Evolutionary conservation across 1,284 basidiomycete species (phyloP).

Genomic region (Irpex lacteus): DNA sequence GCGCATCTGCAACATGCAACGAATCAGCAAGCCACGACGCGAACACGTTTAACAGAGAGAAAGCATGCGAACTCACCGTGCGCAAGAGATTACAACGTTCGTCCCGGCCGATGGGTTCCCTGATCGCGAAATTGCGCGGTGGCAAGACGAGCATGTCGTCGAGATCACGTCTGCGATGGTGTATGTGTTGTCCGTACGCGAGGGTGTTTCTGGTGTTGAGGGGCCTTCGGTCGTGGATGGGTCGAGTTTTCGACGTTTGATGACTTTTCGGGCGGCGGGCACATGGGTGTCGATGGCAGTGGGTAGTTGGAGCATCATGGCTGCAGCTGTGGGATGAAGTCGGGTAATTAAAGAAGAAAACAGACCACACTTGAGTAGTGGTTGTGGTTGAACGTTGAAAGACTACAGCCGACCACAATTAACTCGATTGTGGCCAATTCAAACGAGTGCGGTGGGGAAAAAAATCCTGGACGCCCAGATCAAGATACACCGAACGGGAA

Average conservation of each 20-base stretch:
- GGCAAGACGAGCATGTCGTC: background rate
- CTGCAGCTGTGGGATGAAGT: background rate
- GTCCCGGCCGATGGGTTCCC: background rate
- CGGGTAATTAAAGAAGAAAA: background rate
- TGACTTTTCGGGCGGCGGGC: background rate
- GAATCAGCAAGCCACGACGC: background rate
- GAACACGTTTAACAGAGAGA: background rate
- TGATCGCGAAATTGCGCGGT: background rate
- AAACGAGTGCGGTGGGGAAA: background rate
- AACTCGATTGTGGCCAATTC: background rate
- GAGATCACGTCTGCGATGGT: background rate
- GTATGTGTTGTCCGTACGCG: background rate
- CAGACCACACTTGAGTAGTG: background rate
- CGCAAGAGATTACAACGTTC: background rate
- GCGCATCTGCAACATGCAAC: slow-evolving; percentile 2
- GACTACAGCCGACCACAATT: background rate
- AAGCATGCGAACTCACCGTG: background rate
- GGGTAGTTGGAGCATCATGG: background rate
- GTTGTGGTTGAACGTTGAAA: background rate
- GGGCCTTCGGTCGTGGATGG: background rate
- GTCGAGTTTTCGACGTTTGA: background rate
- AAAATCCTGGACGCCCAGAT: too few species aligned
- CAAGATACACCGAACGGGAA: slow-evolving; percentile 59
- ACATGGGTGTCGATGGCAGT: background rate
- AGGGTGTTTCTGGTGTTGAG: background rate